phyloP scores from a whole-genome alignment of 2,329 filamentous ascomycete genomes.

The Metarhizium sp. region DNA sequence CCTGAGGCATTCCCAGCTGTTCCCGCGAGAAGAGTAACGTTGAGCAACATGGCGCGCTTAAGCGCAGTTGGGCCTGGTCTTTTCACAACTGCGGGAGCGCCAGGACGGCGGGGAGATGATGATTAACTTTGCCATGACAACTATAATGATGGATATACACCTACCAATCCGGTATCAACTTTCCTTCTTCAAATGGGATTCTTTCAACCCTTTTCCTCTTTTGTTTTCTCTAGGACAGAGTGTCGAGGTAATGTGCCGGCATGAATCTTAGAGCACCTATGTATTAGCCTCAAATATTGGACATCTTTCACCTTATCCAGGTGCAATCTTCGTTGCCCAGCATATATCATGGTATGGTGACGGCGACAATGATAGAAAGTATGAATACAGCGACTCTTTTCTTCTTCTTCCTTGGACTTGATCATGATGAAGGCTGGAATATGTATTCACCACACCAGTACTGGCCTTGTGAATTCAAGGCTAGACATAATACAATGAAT shows the following conservation, averaged over 20 bases:
- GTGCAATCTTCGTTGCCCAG: background rate
- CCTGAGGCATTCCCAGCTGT: conserved; percentile 20
- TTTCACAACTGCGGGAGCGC: conserved; percentile 15
- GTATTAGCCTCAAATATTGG: background rate
- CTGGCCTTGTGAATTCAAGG: background rate
- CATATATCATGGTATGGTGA: background rate
- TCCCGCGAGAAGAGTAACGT: conserved; percentile 13
- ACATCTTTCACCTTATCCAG: background rate
- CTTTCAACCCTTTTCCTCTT: background rate
- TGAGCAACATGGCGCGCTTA: conserved; percentile 28
- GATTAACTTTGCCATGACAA: conserved; percentile 13
- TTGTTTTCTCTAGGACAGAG: background rate
- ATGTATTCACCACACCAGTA: no score
- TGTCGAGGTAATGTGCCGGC: background rate
- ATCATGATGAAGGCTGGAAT: background rate
- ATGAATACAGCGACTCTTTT: background rate
- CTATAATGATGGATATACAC: background rate
- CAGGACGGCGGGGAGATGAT: conserved; percentile 33
- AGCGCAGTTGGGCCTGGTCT: conserved; percentile 21
- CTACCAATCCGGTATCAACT: background rate
- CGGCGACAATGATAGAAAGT: background rate
- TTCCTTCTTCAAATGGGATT: background rate
- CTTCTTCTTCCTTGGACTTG: background rate
- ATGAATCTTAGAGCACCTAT: background rate
- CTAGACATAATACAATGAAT: background rate